Evolutionary conservation across 179 eudicot species (phyloP), one percentile per base, ranked within the genome.

Genomic region (Pouteria campechiana): DNA sequence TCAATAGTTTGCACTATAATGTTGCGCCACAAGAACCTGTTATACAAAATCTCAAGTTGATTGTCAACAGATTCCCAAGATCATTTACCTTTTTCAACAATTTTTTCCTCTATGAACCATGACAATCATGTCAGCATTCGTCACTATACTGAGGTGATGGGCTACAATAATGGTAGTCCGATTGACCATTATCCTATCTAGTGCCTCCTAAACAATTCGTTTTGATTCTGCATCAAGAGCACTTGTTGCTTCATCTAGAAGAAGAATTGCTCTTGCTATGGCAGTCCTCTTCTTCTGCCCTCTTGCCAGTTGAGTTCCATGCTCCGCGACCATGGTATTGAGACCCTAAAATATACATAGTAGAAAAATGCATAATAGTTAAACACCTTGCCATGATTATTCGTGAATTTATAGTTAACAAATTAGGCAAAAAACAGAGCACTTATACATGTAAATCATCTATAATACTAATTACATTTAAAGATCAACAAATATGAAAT

Each of bases 151-250:
- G 50, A 83, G 28, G 6, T 86, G 86, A 65, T 83, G 90, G 17
- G 90, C 83, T 11, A 83, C 90, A 20, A 80, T 47, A 12, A 74
- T 76, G 34, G 86, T 79, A 17, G 94, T 80, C 36, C 83, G 54
- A 35, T 74, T 74, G 19, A 74, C 68, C 94, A 76, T 83, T 10
- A 80, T 68, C 50, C 76, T 69, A 50, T 83, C 86, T 19, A 80
- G 37, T 22, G 86, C 90, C 54, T 83, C 90, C 24, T 83, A 83
- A 23, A 83, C 86, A 19, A 80, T 28, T 50, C 72, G 76, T 68
- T 85, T 87, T 7, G 92, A 85, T 59, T 73, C 92, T 31, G 81
- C 81, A 64, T 85, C 95, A 20, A 85, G 83, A 6, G 95, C 95
- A 70, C 95, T 81, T 13, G 95, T 81, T 14, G 95, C 95, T 66